These are phyloP conservation scores for Pascua sp. DNA, from an alignment of 1,284 basidiomycete species.

Conservation along the genomic window DNA sequence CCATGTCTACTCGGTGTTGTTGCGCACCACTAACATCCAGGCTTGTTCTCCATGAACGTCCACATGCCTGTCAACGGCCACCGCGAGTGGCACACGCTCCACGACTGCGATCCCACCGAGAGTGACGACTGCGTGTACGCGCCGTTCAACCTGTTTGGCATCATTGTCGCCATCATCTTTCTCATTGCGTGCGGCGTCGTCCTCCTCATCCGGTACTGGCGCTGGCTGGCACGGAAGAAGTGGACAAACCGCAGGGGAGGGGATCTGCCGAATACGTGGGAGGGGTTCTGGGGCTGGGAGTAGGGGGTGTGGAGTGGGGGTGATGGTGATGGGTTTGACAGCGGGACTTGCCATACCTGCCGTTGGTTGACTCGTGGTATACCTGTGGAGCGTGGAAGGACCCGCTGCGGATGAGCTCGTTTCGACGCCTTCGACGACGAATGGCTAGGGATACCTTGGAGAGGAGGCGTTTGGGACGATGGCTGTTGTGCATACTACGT, in stretches of 20 bases:
- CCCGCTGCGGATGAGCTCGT: too few relatives aligned
- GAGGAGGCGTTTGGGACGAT: too few relatives aligned
- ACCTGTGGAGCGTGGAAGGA: too few relatives aligned
- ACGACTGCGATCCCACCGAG: constrained; percentile 15
- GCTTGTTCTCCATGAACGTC: constrained; percentile 63
- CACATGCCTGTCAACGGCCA: constrained; percentile 49
- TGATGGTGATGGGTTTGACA: neutral
- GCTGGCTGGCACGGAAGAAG: constrained; percentile 37
- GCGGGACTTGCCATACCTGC: too few relatives aligned
- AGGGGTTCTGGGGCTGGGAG: constrained; percentile 43
- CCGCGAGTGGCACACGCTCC: constrained; percentile 11
- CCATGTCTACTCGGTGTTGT: too few relatives aligned
- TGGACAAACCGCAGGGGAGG: constrained; percentile 26
- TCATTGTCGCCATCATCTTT: constrained; percentile 36
- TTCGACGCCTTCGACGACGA: too few relatives aligned
- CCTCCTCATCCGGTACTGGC: constrained; percentile 44
- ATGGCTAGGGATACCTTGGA: too few relatives aligned
- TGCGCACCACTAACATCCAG: constrained; percentile 46
- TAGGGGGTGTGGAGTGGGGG: constrained; percentile 2
- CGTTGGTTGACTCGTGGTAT: too few relatives aligned
- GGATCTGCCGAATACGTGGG: constrained; percentile 33
- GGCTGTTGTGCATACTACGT: too few relatives aligned
- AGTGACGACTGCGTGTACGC: constrained; percentile 31
- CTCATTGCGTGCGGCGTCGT: constrained; percentile 39
- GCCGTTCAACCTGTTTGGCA: constrained; percentile 38